A percentile compares a stretch with the other conserved stretches of the same genome.
Conservation (phyloP, 768 basidiomycete genomes). For the Clathrus columnatus region DNA sequence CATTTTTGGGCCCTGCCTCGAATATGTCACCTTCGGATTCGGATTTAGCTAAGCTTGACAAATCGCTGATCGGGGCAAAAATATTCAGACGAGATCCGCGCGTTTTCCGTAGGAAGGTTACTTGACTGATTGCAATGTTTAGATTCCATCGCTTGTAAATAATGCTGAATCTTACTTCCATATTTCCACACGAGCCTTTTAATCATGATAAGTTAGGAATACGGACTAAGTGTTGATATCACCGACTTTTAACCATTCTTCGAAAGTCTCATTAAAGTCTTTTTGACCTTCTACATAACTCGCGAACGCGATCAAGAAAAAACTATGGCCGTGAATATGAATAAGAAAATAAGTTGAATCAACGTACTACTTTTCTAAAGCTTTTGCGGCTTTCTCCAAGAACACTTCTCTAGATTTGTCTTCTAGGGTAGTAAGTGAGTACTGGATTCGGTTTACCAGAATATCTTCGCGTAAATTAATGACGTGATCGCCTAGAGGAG, state of each 20-base stretch:
- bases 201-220: neutral
- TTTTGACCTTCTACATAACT: constrained; percentile 68
- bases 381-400: constrained; percentile 59
- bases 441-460: constrained; percentile 71
- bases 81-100: constrained; percentile 75
- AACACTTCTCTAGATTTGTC: constrained; percentile 39
- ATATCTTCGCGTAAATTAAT: constrained; percentile 88
- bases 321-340: constrained; percentile 35
- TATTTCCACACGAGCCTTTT: constrained; percentile 73
- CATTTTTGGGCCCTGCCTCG: constrained; percentile 62
- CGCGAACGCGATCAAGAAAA: constrained; percentile 91
- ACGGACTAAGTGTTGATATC: neutral
- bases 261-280: constrained; percentile 60
- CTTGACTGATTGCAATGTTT: constrained; percentile 50
- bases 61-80: constrained; percentile 87
- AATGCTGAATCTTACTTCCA: constrained; percentile 64
- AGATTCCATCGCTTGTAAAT: too few relatives aligned
- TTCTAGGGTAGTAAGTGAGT: constrained; percentile 73
- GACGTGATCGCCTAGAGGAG: constrained; percentile 90
- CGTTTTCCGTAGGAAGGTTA: constrained; percentile 74
- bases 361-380: constrained; percentile 84
- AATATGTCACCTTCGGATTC: constrained; percentile 48
- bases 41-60: constrained; percentile 71
- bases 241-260: constrained; percentile 75
- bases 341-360: neutral